Conservation (phyloP, 2,329 filamentous ascomycete genomes). For the Pseudogymnoascus sp. region DNA sequence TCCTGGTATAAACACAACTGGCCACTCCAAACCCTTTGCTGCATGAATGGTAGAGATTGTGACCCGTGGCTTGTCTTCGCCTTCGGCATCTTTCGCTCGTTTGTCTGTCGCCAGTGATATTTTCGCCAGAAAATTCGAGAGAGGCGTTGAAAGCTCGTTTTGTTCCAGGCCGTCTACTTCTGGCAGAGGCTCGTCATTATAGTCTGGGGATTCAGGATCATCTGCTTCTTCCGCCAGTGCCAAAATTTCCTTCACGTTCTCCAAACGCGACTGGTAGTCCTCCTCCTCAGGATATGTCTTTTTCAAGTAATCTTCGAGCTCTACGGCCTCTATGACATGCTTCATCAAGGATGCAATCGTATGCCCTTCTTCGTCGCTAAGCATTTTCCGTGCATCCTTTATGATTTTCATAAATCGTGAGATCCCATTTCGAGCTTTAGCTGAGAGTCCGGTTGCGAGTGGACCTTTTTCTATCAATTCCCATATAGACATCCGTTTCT, state of each 20-base stretch:
- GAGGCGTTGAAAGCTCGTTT: constrained; percentile 52
- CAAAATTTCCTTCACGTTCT: constrained; percentile 84
- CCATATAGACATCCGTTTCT: constrained; percentile 67
- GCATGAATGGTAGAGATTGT: constrained; percentile 96
- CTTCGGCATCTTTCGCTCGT: constrained; percentile 55
- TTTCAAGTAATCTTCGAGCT: constrained; percentile 68
- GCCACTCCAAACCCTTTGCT: constrained; percentile 95
- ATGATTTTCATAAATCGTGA: constrained; percentile 54
- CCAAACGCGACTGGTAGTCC: constrained; percentile 73
- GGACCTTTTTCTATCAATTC: constrained; percentile 53
- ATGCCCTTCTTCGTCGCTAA: constrained; percentile 31
- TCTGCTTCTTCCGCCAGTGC: constrained; percentile 63
- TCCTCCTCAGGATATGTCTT: constrained; percentile 65
- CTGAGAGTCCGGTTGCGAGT: constrained; percentile 48
- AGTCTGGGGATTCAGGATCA: constrained; percentile 24
- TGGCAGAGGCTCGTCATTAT: constrained; percentile 53
- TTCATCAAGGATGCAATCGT: constrained; percentile 39
- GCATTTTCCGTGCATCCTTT: constrained; percentile 48
- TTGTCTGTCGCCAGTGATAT: constrained; percentile 79
- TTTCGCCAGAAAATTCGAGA: constrained; percentile 82
- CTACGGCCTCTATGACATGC: constrained; percentile 56
- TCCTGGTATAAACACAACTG: constrained; percentile 85
- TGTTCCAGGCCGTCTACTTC: constrained; percentile 68
- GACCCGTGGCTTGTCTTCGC: constrained; percentile 56
- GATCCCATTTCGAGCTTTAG: constrained; percentile 51